Evolutionary conservation across 805 yeast genomes (phyloP), one percentile per base, ranked within the genome.

Genomic region (Yarrowia yakushimensis): DNA sequence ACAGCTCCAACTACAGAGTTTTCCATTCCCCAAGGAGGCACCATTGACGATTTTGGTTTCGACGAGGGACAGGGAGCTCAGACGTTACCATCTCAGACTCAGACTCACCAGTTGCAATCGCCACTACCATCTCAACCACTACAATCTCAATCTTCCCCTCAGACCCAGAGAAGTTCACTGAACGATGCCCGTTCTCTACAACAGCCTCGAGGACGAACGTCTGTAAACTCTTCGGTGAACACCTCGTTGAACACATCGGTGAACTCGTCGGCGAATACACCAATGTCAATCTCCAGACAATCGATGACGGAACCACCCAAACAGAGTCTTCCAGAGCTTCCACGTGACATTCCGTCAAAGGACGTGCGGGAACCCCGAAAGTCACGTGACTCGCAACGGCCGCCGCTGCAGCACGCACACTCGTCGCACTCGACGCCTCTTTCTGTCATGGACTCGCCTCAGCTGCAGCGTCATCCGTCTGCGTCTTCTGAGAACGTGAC

Each of bases 361-460:
- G 50, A 43, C 33, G 50, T 43, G 17, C 50, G 50, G 34, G 50
- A 41, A 23, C 48, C 48, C n/a, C 48, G 48, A 20, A 46, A 31
- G 37, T 46, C 54, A 3, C 36, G 54, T 10, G 54, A 48, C 30
- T 48, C 57, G 18, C 61, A 37, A 15, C 57, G 62, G 2, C 62
- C 62, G 10, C 39, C 62, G 8, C 39, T 57, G 8, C 39, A 43
- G 27, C 55, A 39, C 28, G 48, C 50, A 7, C 36, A 41, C 31
- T 42, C 62, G 17, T 20, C 36, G 23, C 37, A 57, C 59, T 41
- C 33, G 15, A 57, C 60, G 22, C 55, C 59, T 2, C 34, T 22
- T 10, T 43, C 62, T 5, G 59, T 55, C 17, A 55, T 55, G 55
- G 55, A 57, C 30, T 37, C 61, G 13, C 62, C 57, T 7, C 28